These are phyloP conservation scores for Cryphonectria nitschkei DNA, from an alignment of 2,329 filamentous ascomycete genomes.

Conservation along the genomic window DNA sequence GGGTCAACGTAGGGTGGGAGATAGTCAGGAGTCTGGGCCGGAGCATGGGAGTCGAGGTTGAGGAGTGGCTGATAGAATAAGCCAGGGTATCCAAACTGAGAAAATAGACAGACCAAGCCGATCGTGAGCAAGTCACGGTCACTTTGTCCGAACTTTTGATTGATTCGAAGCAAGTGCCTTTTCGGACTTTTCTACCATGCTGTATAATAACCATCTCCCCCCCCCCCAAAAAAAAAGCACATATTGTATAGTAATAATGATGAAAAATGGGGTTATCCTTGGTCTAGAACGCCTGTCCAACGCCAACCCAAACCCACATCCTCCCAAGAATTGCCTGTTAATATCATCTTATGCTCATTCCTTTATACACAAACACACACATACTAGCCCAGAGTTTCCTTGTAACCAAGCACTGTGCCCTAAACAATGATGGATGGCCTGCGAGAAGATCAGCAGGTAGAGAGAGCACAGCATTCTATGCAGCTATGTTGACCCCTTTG, in stretches of 20 bases:
- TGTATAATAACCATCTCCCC: background rate
- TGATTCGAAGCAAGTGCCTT: background rate
- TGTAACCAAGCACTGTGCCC: background rate
- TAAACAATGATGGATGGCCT: background rate
- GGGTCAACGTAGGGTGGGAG: slow-evolving; percentile 80
- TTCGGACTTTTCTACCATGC: background rate
- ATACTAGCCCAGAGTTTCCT: background rate
- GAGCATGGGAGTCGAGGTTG: slow-evolving; percentile 76
- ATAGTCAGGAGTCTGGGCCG: slow-evolving; percentile 71
- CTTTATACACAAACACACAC: background rate
- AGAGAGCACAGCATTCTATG: slow-evolving; percentile 12
- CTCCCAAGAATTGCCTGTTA: background rate
- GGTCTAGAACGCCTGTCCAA: slow-evolving; percentile 1
- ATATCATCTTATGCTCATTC: slow-evolving; percentile 8
- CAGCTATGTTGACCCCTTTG: slow-evolving; percentile 31
- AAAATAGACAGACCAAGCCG: background rate
- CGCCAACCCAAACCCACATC: background rate
- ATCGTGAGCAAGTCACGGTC: background rate
- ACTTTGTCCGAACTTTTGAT: background rate
- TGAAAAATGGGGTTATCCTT: background rate
- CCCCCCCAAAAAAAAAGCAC: background rate
- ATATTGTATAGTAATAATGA: background rate
- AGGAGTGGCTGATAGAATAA: slow-evolving; percentile 75
- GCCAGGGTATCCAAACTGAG: background rate
- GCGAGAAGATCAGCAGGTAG: background rate